Evolutionary conservation across 192 early-diverging fungal genomes (phyloP).

Genomic region (Kickxella alabastrina): DNA sequence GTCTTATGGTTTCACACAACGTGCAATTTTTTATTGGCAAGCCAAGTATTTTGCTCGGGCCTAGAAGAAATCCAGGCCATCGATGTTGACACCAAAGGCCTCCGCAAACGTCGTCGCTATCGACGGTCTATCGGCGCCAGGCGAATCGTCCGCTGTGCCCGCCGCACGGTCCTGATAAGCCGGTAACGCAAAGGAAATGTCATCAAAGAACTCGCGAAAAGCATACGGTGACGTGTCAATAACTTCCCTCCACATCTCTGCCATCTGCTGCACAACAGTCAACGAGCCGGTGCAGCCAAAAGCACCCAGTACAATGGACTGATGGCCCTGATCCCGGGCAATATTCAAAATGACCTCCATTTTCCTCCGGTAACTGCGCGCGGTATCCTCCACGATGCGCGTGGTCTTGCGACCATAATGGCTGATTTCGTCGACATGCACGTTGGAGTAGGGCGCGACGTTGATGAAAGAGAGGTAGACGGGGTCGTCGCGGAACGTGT

Average conservation of each 20-base stretch:
- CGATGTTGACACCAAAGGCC: conserved; percentile 40
- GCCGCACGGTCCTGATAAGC: conserved; percentile 6
- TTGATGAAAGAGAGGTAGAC: conserved; percentile 46
- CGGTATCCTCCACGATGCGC: conserved; percentile 44
- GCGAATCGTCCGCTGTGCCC: conserved; percentile 24
- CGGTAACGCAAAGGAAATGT: conserved; percentile 46
- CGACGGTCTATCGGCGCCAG: conserved; percentile 19
- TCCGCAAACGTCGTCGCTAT: conserved; percentile 37
- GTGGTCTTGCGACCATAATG: conserved; percentile 45
- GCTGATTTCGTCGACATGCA: conserved; percentile 45
- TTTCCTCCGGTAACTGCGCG: conserved; percentile 44
- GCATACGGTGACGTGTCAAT: conserved; percentile 47
- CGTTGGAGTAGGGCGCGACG: conserved; percentile 45
- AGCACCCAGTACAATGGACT: conserved; percentile 45
- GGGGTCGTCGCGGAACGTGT: conserved; percentile 48
- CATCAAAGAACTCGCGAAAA: conserved; percentile 52
- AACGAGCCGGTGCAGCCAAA: conserved; percentile 45
- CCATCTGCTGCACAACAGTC: conserved; percentile 34
- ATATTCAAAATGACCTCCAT: conserved; percentile 51
- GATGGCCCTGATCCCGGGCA: conserved; percentile 50
- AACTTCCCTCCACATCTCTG: conserved; percentile 51
- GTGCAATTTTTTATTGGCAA: too few species aligned
- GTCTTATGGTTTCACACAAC: too few species aligned
- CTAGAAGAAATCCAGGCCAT: conserved; percentile 47
- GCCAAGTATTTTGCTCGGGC: too few species aligned